Base-by-base conservation (phyloP, 768 basidiomycete genomes). In the Favolaschia claudopus region DNA sequence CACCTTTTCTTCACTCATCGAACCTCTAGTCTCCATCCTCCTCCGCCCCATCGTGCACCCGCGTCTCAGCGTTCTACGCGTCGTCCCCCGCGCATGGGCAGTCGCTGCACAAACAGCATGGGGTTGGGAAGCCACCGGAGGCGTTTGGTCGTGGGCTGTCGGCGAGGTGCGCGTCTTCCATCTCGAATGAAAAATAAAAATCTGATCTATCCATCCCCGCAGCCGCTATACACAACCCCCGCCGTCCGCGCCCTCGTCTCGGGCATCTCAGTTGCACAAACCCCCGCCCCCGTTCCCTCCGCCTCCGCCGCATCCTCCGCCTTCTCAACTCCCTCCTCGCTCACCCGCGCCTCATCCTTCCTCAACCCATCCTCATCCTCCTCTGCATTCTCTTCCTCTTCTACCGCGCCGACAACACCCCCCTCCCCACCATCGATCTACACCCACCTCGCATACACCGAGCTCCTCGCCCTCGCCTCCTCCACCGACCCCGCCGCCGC, bases 381-480 rank as follows among this genome's bases (percentile, higher is more conserved):
- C 31, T 29, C 37, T 13, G 24, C 24, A 19, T 8, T 17, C 2
- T 33, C 39, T 6, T 24, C 50, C 22, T 0, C 37, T 2, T 19
- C 47, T 14, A 82, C 80, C 7, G 72, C 89, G 2, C 72, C 89
- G 4, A 85, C 88, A 5, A 89, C 89, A 4, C 74, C 84, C 32
- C 78, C 85, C 1, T 87, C 86, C 12, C 56, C 70, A 4, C 82
- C 88, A 55, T 49, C 68, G 22, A 68, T 80, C 25, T 89, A 85
- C 72, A 82, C 82, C 37, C 82, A 88, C 68, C 85, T 88, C 60
- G 90, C 91, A 0, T 91, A 86, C 64, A 73, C 80, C 0, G 91
- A 93, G 60, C 77, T 94, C 36, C 72, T 72, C 10, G 75, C 77
- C 4, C 66, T 91, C 12, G 79, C 87, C 0, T 69, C 72, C n/a